These are phyloP conservation scores for Crepidotus variabilis DNA, from an alignment of 768 basidiomycete species.

Conservation along the genomic window DNA sequence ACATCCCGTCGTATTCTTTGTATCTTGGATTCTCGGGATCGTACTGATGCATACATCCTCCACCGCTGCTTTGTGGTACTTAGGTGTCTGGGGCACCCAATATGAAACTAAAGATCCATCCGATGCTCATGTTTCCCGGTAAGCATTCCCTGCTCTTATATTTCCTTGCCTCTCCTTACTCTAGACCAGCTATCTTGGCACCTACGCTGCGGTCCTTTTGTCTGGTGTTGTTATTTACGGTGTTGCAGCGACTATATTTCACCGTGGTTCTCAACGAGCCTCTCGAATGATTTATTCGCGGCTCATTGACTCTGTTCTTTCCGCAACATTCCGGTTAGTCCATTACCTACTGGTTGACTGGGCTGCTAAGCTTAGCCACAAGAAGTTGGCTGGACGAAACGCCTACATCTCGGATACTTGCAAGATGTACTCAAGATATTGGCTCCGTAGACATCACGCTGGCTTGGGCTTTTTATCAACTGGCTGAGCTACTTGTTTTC, in stretches of 20 bases:
- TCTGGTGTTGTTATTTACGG: constrained; percentile 20
- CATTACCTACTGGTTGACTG: neutral
- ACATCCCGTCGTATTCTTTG: constrained; percentile 32
- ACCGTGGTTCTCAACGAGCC: constrained; percentile 49
- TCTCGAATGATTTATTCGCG: constrained; percentile 49
- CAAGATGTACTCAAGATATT: constrained; percentile 67
- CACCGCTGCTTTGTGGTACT: constrained; percentile 36
- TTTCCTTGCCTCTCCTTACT: neutral
- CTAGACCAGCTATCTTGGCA: neutral
- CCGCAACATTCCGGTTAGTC: constrained; percentile 57
- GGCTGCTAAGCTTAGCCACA: neutral
- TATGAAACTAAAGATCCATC: constrained; percentile 2
- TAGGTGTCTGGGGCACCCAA: constrained; percentile 23
- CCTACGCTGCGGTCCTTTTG: neutral
- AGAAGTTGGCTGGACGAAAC: constrained; percentile 49
- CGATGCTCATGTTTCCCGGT: neutral
- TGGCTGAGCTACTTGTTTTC: constrained; percentile 25
- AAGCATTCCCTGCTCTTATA: neutral
- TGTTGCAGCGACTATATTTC: constrained; percentile 32
- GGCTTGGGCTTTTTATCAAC: constrained; percentile 21
- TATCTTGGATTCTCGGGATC: constrained; percentile 23
- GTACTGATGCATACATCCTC: constrained; percentile 23
- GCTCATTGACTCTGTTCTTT: constrained; percentile 50
- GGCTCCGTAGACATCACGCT: constrained; percentile 48
- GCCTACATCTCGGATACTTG: constrained; percentile 50